Percentiles rank a stretch among this genome's conserved stretches.
Conservation (phyloP, 2,329 filamentous ascomycete genomes). For the Gnomoniopsis smithogilvyi region DNA sequence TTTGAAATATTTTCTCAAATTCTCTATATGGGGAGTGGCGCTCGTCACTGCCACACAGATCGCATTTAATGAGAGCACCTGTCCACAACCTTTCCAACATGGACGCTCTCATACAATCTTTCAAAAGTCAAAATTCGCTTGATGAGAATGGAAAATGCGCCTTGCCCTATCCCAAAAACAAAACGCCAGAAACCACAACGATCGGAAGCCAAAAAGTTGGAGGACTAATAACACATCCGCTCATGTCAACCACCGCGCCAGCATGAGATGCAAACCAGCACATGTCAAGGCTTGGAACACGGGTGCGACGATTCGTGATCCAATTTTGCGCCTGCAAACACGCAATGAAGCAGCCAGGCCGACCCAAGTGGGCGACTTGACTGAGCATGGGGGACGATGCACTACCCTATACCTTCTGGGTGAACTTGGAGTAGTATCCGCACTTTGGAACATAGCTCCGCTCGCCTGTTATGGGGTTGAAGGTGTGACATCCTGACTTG, state of each 20-base stretch:
- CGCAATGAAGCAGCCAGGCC: neutral
- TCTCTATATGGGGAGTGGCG: neutral
- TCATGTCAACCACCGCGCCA: neutral
- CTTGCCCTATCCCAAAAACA: neutral
- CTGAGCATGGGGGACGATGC: neutral
- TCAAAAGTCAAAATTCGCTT: neutral
- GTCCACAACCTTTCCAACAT: neutral
- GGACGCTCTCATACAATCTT: neutral
- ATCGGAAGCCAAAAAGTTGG: neutral
- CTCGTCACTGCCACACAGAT: neutral
- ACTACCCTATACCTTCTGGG: slow-evolving; percentile 41
- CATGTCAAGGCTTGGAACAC: neutral
- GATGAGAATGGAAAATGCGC: neutral
- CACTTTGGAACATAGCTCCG: slow-evolving; percentile 68
- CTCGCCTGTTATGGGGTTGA: slow-evolving; percentile 72
- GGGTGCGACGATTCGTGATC: neutral
- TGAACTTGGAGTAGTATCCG: slow-evolving; percentile 67
- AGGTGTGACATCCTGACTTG: slow-evolving; percentile 76
- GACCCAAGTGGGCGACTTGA: slow-evolving; percentile 6
- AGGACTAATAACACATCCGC: neutral
- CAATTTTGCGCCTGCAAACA: neutral
- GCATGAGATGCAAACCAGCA: neutral
- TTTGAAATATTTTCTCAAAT: neutral
- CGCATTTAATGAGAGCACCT: neutral
- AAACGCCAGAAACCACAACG: neutral